Evolutionary conservation across 805 yeast genomes (phyloP), one percentile per base, ranked within the genome.

Genomic region (Alloascoidea hylecoeti): DNA sequence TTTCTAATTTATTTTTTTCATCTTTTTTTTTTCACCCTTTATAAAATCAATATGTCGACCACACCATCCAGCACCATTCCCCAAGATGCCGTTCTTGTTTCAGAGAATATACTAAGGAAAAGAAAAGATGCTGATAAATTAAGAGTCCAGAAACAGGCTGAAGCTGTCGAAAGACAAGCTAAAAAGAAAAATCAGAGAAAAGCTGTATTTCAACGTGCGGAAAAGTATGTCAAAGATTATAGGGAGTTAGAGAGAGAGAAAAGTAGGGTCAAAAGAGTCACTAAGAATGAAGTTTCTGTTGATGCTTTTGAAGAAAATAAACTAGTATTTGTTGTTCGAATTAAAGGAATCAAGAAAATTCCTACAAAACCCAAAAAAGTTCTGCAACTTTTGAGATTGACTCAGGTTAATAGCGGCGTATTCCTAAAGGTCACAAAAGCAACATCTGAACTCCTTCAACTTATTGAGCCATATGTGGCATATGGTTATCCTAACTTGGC

Each of bases 281-380:
- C 95, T 56, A 82, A 80, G 71, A 89, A 92, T 64, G 68, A 75
- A 61, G 89, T 88, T 69, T 79, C 92, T 59, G 83, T 76, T 84
- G 85, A 76, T 75, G 94, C 85, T 57, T 85, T 78, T 60, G 96
- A 94, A 66, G 89, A 88, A 77, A 76, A 78, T 60, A 86, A 84
- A 70, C 80, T 88, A 60, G 94, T 84, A 52, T 85, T 88, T 66
- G 94, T 88, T 61, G 77, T 88, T 67, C 85, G 97, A 81, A 88
- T 88, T 79, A 88, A 88, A 89, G 96, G 96, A 88, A 84, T 88
- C 68, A 82, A 74, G 88, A 88, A 86, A 81, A 85, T 88, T 58
- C 83, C 96, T 62, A 96, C 96, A 61, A 88, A 88, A 81, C 95
- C 96, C 78, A 86, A 96, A 83, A 88, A 88, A 83, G 95, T 88